Conservation (phyloP, 108 stramenopile genomes). For the Nitzschia sp. region DNA sequence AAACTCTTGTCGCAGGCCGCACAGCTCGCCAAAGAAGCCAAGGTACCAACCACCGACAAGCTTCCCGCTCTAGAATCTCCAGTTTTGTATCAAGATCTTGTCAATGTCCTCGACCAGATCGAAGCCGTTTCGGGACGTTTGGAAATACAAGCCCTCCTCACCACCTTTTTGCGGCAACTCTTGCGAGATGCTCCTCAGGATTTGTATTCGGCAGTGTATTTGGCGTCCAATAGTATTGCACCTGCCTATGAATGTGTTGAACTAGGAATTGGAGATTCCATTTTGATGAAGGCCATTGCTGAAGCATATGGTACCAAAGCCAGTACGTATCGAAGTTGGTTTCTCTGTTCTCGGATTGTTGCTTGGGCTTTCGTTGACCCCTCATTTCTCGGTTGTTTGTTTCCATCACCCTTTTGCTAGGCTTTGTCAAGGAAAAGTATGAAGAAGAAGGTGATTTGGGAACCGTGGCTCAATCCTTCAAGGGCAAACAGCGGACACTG, state of each 20-base stretch:
- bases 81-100: conserved; percentile 70
- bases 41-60: conserved; percentile 11
- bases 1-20: conserved; percentile 27
- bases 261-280: conserved; percentile 95
- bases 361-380: neutral
- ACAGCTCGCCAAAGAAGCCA: conserved; percentile 27
- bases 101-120: conserved; percentile 68
- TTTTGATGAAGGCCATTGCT: conserved; percentile 92
- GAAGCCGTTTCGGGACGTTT: conserved; percentile 76
- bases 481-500: conserved; percentile 87
- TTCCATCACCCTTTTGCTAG: conserved; percentile 1
- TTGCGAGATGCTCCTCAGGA: conserved; percentile 43
- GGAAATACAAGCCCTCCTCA: conserved; percentile 85
- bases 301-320: conserved; percentile 80
- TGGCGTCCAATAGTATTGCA: conserved; percentile 87
- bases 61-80: conserved; percentile 2
- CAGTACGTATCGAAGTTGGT: conserved; percentile 9
- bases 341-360: neutral
- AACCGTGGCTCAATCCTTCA: conserved; percentile 79
- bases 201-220: conserved; percentile 79
- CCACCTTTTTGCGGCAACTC: conserved; percentile 63
- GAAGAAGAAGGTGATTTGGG: conserved; percentile 93
- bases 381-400: neutral
- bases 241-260: conserved; percentile 95
- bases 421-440: conserved; percentile 77